Conservation (phyloP, 257 asterid genomes). For the Capsicum rhomboideum region DNA sequence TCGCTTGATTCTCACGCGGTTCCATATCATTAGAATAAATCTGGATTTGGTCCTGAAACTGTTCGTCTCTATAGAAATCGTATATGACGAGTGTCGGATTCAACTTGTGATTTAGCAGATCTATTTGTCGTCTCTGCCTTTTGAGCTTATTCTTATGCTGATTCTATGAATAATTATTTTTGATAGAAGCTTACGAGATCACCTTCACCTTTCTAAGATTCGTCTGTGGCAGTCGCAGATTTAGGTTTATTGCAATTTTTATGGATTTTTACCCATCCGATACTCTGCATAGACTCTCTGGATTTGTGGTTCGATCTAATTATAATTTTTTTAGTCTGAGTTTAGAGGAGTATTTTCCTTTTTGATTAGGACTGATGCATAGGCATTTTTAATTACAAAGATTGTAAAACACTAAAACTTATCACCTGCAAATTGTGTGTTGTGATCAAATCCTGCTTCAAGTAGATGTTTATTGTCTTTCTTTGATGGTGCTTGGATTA, state of each 20-base stretch:
- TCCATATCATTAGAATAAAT: not conserved
- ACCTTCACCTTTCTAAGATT: not conserved
- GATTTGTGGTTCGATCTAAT: not conserved
- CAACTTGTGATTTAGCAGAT: not conserved
- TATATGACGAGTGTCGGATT: not conserved
- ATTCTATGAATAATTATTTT: not conserved
- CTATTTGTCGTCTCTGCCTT: not conserved
- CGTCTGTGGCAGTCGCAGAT: no score
- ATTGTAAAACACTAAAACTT: not conserved
- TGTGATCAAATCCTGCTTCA: not conserved
- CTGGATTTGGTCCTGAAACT: not conserved
- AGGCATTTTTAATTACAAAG: not conserved
- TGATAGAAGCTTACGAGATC: not conserved
- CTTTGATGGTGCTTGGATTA: not conserved
- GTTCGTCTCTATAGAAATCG: not conserved
- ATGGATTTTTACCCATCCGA: not conserved
- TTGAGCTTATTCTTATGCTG: not conserved
- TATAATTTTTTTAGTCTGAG: not conserved
- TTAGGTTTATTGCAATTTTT: no score
- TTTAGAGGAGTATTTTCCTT: not conserved
- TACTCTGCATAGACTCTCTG: not conserved
- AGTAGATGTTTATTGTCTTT: not conserved
- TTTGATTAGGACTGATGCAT: not conserved
- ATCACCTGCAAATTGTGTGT: not conserved
- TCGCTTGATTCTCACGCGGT: not conserved